These are phyloP conservation scores for Fomitiporia mediterranea DNA, from an alignment of 1,284 basidiomycete species.

Conservation along the genomic window DNA sequence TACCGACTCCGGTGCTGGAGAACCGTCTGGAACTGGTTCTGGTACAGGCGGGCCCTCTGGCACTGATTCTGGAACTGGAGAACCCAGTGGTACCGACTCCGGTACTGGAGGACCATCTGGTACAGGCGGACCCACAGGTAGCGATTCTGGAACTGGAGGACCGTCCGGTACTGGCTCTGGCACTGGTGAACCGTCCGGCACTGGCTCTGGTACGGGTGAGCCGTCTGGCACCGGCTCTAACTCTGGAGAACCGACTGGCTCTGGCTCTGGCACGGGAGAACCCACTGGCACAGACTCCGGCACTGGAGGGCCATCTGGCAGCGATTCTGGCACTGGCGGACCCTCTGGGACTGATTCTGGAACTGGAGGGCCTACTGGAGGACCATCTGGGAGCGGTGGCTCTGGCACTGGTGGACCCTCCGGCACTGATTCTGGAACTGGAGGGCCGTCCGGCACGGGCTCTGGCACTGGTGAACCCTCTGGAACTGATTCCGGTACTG, in stretches of 20 bases:
- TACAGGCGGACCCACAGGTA: background rate
- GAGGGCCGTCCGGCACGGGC: background rate
- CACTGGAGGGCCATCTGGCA: background rate
- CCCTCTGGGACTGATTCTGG: background rate
- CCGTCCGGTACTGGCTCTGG: background rate
- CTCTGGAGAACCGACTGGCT: no score
- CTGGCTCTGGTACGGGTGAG: background rate
- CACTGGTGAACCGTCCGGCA: background rate
- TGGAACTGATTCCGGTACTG: background rate
- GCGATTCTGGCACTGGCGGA: slow-evolving; percentile 1
- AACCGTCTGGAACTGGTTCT: background rate
- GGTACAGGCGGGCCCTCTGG: background rate
- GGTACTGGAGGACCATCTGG: background rate
- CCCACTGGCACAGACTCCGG: background rate
- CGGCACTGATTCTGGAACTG: slow-evolving; percentile 3
- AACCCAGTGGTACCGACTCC: background rate
- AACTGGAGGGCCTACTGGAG: background rate
- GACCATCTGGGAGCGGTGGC: background rate
- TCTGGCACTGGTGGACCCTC: background rate
- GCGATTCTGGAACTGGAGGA: background rate
- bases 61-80: background rate
- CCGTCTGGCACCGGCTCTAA: background rate
- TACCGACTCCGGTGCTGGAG: background rate
- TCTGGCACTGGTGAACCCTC: background rate
- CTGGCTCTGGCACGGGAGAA: background rate